These are phyloP conservation scores for Blastocystis sp. DNA, from an alignment of 352 stramenopile species.

Conservation along the genomic window DNA sequence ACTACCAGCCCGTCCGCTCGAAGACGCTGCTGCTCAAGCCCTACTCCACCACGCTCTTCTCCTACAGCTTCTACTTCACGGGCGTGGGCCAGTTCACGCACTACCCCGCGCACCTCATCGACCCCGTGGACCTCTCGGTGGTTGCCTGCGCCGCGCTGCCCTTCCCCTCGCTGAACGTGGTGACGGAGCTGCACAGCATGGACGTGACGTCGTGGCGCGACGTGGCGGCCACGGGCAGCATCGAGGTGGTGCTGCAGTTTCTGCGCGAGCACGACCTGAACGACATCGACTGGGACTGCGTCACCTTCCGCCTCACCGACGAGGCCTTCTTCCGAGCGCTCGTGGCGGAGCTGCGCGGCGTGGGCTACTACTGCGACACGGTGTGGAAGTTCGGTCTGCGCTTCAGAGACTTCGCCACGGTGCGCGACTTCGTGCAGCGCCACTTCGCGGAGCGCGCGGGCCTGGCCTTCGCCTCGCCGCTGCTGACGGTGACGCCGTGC, in stretches of 20 bases:
- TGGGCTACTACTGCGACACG: slow-evolving; percentile 73
- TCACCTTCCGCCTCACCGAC: slow-evolving; percentile 75
- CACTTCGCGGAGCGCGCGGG: background rate
- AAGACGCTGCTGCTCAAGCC: slow-evolving; percentile 72
- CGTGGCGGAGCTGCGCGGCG: slow-evolving; percentile 72
- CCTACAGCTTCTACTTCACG: slow-evolving; percentile 77
- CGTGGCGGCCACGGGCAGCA: slow-evolving; percentile 74
- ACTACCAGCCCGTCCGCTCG: slow-evolving; percentile 76
- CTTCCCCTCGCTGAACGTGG: slow-evolving; percentile 71
- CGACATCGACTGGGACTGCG: slow-evolving; percentile 72
- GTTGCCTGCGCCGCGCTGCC: slow-evolving; percentile 73
- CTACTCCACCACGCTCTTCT: slow-evolving; percentile 74
- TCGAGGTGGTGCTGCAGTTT: slow-evolving; percentile 74
- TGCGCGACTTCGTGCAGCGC: slow-evolving; percentile 72
- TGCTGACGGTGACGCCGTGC: background rate
- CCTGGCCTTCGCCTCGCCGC: background rate
- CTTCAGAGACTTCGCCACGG: slow-evolving; percentile 74
- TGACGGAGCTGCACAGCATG: slow-evolving; percentile 72
- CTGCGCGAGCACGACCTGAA: slow-evolving; percentile 71
- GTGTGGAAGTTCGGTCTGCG: slow-evolving; percentile 76
- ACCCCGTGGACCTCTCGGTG: slow-evolving; percentile 71
- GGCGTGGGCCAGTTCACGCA: slow-evolving; percentile 74
- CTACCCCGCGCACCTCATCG: slow-evolving; percentile 75
- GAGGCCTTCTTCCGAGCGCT: slow-evolving; percentile 73
- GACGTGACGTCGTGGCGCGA: slow-evolving; percentile 77